A percentile compares a stretch with the other conserved stretches of the same genome.
Evolutionary conservation across 345 rosid species (phyloP).

Genomic region (Punica granatum): DNA sequence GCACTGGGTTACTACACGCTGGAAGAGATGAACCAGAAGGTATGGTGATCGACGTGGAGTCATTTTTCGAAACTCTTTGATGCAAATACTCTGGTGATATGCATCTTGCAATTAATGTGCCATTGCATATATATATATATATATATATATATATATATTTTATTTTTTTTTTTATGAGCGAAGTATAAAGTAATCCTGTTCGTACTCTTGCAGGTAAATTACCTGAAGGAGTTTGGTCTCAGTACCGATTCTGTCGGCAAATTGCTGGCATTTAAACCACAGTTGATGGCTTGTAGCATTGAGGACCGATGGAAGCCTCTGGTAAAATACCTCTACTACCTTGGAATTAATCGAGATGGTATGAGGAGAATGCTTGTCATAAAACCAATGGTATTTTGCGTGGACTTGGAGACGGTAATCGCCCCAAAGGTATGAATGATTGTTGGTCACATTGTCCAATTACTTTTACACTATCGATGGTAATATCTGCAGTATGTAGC

Average conservation of each 20-base stretch:
- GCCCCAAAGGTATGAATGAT: slow-evolving; percentile 47
- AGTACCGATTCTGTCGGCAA: slow-evolving; percentile 60
- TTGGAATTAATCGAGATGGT: slow-evolving; percentile 78
- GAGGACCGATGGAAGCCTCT: slow-evolving; percentile 90
- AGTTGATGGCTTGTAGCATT: slow-evolving; percentile 72
- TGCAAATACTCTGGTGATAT: not conserved
- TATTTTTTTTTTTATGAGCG: too few relatives aligned
- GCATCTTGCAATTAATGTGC: too few relatives aligned
- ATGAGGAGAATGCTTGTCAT: slow-evolving; percentile 80
- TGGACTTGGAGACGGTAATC: slow-evolving; percentile 56
- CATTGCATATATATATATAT: not conserved
- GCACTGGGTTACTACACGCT: slow-evolving; percentile 55
- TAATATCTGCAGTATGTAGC: not conserved
- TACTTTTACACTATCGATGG: not conserved
- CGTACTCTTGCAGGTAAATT: slow-evolving; percentile 46
- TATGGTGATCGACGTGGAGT: slow-evolving; percentile 11
- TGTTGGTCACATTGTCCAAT: not conserved
- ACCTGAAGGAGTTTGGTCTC: slow-evolving; percentile 86
- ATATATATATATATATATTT: too few relatives aligned
- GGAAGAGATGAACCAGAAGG: slow-evolving; percentile 85
- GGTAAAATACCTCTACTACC: slow-evolving; percentile 71
- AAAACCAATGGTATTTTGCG: slow-evolving; percentile 82
- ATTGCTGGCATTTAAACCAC: slow-evolving; percentile 79
- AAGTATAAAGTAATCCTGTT: not conserved
- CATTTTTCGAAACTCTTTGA: not conserved